Evolutionary conservation across 768 basidiomycete genomes (phyloP), one percentile per base, ranked within the genome.

Genomic region (Hericium rajendrae): DNA sequence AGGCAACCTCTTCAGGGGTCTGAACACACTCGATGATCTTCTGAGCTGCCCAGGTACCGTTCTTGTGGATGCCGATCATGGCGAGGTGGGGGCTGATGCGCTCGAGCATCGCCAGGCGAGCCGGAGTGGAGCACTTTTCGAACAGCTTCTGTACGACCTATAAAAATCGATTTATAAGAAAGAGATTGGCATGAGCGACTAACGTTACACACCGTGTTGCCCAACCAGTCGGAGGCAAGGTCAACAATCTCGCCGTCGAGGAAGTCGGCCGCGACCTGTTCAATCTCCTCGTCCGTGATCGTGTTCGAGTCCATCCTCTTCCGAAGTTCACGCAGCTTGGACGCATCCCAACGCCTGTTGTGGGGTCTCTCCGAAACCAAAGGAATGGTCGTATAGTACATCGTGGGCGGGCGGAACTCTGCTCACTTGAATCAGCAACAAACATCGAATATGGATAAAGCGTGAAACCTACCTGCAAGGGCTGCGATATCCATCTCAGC

Each of bases 21-120:
- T 85, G 82, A 48, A 94, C 90, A 60, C 93, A 95, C 73, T 97
- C 94, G 58, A 98, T 98, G 67, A 97, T 93, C 79, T 97, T 98
- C 72, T 99, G 97, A 3, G 94, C 94, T 2, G 95, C 95, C 97
- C 97, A 98, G 0, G 97, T 99, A 28, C 97, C 97, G 63, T 99
- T 98, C 77, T 98, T 98, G 78, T 99, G 97, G 56, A 95, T 94
- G 26, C 97, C 97, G 62, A 98, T 97, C 83, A 91, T 91, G 22
- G 95, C 95, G 41, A 99, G 76, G 69, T 95, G 89, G 51, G 97
- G 97, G 3, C 84, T 81, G 60, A 98, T 87, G 51, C 94, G 85
- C 65, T 98, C 94, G 55, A 99, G 76, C 90, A 99, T 94, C 15
- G 86, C 85, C 60, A 91, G 80, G 63, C 94, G 79, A 32, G 93